These are phyloP conservation scores for Gnomoniopsis sp. DNA, from an alignment of 2,329 filamentous ascomycete genomes.

Conservation along the genomic window DNA sequence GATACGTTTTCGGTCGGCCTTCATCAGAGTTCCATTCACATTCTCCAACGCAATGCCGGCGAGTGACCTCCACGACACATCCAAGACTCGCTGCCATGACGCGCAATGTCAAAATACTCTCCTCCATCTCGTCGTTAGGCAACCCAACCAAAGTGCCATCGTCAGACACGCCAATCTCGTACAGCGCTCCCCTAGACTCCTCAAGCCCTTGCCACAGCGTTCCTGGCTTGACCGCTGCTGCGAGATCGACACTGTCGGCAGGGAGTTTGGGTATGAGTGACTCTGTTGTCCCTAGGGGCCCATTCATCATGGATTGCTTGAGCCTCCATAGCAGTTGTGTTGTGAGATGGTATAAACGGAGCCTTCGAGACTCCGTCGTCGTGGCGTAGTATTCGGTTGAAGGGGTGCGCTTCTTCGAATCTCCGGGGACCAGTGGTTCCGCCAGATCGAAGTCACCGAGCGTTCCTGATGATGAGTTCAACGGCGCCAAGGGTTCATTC, in stretches of 20 bases:
- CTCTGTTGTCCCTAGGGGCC: conserved; percentile 39
- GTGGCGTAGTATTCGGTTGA: conserved; percentile 10
- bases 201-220: conserved; percentile 77
- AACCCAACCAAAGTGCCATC: conserved; percentile 88
- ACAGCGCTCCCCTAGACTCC: conserved; percentile 87
- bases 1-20: conserved; percentile 23
- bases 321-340: conserved; percentile 93
- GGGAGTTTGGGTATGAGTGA: conserved; percentile 73
- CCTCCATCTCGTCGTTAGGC: conserved; percentile 85
- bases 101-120: conserved; percentile 79
- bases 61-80: conserved; percentile 76
- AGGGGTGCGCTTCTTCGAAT: conserved; percentile 2
- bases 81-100: conserved; percentile 92
- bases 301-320: conserved; percentile 83
- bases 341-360: conserved; percentile 84
- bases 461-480: neutral
- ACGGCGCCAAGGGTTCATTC: neutral
- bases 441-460: conserved; percentile 22
- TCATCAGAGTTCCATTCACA: conserved; percentile 63
- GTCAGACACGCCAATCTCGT: conserved; percentile 95
- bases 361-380: conserved; percentile 69
- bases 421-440: conserved; percentile 31
- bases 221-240: conserved; percentile 44
- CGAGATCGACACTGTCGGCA: conserved; percentile 51
- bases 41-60: conserved; percentile 79